These are phyloP conservation scores for Teunomyces pallodes DNA, from an alignment of 805 yeast species.

Conservation along the genomic window DNA sequence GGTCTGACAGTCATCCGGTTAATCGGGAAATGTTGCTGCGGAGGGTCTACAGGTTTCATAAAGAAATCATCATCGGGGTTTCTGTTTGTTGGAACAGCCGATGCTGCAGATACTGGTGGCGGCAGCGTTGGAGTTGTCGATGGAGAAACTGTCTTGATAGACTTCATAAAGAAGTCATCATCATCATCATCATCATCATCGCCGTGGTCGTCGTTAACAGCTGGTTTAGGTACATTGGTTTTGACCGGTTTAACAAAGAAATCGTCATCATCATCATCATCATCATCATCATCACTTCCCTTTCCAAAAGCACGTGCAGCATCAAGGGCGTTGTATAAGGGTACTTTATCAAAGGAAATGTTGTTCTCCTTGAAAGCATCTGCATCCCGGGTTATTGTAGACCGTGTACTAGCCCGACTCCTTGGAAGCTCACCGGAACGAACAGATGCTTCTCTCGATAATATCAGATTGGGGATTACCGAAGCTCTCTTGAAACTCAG, in stretches of 20 bases:
- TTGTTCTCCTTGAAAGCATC: constrained; percentile 70
- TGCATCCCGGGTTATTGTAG: constrained; percentile 8
- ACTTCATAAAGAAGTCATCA: constrained; percentile 16
- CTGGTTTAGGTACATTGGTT: not conserved
- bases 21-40: constrained; percentile 3
- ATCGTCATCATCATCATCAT: constrained; percentile 14
- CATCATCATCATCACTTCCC: constrained; percentile 10
- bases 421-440: constrained; percentile 4
- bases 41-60: not conserved
- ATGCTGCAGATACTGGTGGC: not conserved
- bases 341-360: constrained; percentile 74
- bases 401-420: constrained; percentile 4
- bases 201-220: constrained; percentile 20
- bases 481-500: constrained; percentile 11
- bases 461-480: not conserved
- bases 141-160: constrained; percentile 1
- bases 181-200: constrained; percentile 9
- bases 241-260: constrained; percentile 14
- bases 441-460: constrained; percentile 1
- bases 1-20: constrained; percentile 73
- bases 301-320: constrained; percentile 18
- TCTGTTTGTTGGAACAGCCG: not conserved
- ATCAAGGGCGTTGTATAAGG: constrained; percentile 23
- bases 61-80: constrained; percentile 5
- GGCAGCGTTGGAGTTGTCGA: too few relatives aligned